A percentile compares a stretch with the other conserved stretches of the same genome.
phyloP scores from a whole-genome alignment of 345 rosid species.

The Rhodomyrtus tomentosa region DNA sequence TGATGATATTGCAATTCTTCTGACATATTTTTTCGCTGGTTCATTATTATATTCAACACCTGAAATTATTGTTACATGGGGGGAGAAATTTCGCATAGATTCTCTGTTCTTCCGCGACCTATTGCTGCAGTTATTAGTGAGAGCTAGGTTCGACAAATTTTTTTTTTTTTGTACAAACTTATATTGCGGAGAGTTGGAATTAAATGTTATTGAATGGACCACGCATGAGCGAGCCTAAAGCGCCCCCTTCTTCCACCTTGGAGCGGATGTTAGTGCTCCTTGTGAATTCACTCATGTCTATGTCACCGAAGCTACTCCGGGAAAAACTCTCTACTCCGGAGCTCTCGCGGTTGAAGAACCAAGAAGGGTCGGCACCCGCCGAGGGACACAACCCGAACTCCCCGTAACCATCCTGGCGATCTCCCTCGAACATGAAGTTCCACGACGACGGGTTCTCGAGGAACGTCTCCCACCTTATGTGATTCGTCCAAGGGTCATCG shows the following conservation, averaged over 20 bases:
- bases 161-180: background rate
- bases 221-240: background rate
- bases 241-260: background rate
- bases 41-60: background rate
- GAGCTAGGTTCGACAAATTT: background rate
- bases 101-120: background rate
- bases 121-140: background rate
- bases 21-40: background rate
- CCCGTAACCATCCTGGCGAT: background rate
- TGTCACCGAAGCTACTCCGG: slow-evolving; percentile 19
- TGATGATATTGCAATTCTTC: background rate
- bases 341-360: slow-evolving; percentile 32
- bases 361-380: slow-evolving; percentile 20
- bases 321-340: slow-evolving; percentile 24
- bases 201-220: background rate
- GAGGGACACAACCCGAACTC: slow-evolving; percentile 28
- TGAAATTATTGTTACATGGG: background rate
- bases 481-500: slow-evolving; percentile 9
- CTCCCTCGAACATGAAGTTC: slow-evolving; percentile 18
- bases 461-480: slow-evolving; percentile 21
- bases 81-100: background rate
- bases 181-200: background rate
- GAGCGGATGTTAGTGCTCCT: background rate
- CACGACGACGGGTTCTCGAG: slow-evolving; percentile 25
- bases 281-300: background rate